Base-by-base conservation (phyloP, 164 flowering plant genomes). In the Annona squamosa region DNA sequence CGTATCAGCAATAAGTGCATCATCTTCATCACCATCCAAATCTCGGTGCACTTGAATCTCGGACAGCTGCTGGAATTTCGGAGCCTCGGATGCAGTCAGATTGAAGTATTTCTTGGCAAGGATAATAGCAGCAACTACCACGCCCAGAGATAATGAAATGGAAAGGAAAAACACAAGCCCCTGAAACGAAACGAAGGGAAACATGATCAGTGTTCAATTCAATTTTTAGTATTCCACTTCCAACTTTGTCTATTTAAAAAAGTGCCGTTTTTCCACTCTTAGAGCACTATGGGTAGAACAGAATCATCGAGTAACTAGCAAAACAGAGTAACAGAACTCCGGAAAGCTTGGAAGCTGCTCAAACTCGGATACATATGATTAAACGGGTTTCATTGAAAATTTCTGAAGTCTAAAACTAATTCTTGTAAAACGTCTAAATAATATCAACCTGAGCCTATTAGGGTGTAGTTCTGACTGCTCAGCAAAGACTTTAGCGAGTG, bases 41-140 rank as follows among this genome's bases (percentile, higher is more conserved):
- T 65, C 57, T 12, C 46, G 69, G 12, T 63, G 69, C 7, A 57
- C 62, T 45, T 78, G 80, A 72, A 78, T 74, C 43, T 78, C 72
- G 10, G 77, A 74, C 26, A 78, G 46, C 65, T 78, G 80, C 69
- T 67, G 80, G 71, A 78, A 78, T 72, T 78, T 78, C 37, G 72
- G 9, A 4, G 19, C 56, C 1, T 46, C 19, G 18, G 5, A 47
- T 59, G 71, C 72, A 2, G 46, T 67, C 69, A 70, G 66, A 68
- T 61, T 26, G 41, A 17, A 67, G 7, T 42, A 74, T 67, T 42
- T 74, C 65, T 71, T 74, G 0, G 9, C n/a, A 13, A 47, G 71
- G 19, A 72, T 68, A 71, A 71, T 68, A 67, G 67, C 74, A 66
- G 10, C 77, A 13, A 47, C 63, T 42, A 71, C 72, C 62, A 71